Evolutionary conservation across 129 eudicot species (phyloP), one percentile per base, ranked within the genome.

Genomic region (Deinandra increscens): DNA sequence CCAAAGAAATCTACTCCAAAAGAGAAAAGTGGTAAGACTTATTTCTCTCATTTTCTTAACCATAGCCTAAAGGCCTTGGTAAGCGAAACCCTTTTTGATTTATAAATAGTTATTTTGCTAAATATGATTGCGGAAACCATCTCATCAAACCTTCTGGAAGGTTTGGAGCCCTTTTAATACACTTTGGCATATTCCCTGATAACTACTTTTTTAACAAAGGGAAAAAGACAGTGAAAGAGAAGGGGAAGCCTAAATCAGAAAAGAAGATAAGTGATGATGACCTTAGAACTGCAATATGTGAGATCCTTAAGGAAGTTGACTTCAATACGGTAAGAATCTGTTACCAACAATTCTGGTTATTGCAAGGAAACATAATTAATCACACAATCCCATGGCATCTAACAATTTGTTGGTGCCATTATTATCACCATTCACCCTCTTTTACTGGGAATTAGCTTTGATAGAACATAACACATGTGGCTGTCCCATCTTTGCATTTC

Each of bases 221-320:
- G 56, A 94, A 90, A 80, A 94, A 81, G 81, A 50, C 74, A 6
- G 82, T 75, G 71, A 90, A 90, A 79, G 91, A 83, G 60, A 89
- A 80, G 51, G 93, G 81, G 58, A 88, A 85, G 63, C 60, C 88
- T 23, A 84, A 88, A 62, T 84, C 74, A 44, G 90, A 83, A 23
- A 89, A 83, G 64, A 80, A 60, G 76, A 90, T 87, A 56, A 89
- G 73, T 50, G 93, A 94, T 51, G 87, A 89, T 29, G 91, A 89
- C 43, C 90, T 94, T 4, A 85, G 78, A 71, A 74, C 26, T 12
- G 92, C 97, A 20, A 85, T 94, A 26, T 85, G 90, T 39, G 99
- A 87, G 79, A 85, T 85, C 73, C 97, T 94, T 9, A 85, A 89
- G 72, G 96, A 87, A 78, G 99, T 90, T 22, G 99, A 94, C 86